Conservation (phyloP, 768 basidiomycete genomes). For the Boletus edulis region DNA sequence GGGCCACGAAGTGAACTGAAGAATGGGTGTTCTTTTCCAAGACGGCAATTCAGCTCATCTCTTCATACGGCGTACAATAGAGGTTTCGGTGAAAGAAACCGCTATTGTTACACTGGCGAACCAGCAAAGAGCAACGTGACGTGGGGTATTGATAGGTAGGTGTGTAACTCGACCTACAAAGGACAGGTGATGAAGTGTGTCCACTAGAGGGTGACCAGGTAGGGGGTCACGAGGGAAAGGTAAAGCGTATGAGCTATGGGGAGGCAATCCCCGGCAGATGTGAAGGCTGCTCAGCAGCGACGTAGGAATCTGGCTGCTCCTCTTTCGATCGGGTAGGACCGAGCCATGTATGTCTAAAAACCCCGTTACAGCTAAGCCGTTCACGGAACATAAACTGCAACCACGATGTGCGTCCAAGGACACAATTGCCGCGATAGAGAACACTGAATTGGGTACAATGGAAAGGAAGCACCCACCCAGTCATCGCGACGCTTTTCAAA, state of each 20-base stretch:
- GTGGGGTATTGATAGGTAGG: background rate
- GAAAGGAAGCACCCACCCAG: slow-evolving; percentile 18
- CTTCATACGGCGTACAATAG: slow-evolving; percentile 17
- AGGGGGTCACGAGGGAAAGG: background rate
- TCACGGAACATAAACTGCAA: background rate
- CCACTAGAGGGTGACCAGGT: slow-evolving; percentile 8
- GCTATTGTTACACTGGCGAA: slow-evolving; percentile 6
- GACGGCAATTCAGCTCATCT: background rate
- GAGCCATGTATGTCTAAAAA: background rate
- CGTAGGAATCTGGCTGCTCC: background rate
- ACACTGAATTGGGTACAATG: background rate
- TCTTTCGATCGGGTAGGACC: background rate
- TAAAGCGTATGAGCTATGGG: background rate
- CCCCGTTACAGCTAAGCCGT: background rate
- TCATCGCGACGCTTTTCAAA: slow-evolving; percentile 31
- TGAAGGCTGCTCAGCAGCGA: background rate
- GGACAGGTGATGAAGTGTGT: background rate
- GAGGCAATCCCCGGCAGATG: background rate
- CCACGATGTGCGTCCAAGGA: slow-evolving; percentile 11
- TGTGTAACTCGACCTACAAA: background rate
- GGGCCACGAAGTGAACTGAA: slow-evolving; percentile 31
- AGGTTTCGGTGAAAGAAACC: background rate
- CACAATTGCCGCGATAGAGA: slow-evolving; percentile 23
- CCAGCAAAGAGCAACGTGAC: slow-evolving; percentile 6
- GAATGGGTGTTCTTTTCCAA: slow-evolving; percentile 6